These are phyloP conservation scores for Plasmodium vivax DNA, from an alignment of 169 alveolate genomes.

Conservation along the genomic window DNA sequence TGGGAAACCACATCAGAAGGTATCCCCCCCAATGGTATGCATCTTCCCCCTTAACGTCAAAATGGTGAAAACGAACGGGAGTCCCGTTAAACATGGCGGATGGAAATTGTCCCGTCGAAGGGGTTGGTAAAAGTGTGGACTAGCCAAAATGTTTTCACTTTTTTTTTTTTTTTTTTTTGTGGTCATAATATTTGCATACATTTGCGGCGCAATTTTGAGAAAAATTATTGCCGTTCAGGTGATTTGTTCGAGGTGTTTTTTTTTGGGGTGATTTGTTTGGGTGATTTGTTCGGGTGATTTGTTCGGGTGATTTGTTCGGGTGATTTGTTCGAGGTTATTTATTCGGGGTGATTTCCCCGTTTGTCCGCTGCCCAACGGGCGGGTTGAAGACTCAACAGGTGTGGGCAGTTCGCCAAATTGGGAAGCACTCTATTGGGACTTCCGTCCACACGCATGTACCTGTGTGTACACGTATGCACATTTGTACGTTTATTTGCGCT, in stretches of 20 bases:
- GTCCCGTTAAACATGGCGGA: neutral
- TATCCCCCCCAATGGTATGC: neutral
- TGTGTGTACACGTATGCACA: neutral
- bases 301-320: neutral
- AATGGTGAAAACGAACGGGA: neutral
- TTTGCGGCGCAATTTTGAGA: neutral
- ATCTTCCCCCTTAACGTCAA: neutral
- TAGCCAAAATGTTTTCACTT: neutral
- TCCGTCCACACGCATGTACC: neutral
- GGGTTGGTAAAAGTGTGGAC: neutral
- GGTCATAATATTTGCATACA: neutral
- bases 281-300: neutral
- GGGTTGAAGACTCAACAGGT: neutral
- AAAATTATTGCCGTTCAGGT: constrained; percentile 3
- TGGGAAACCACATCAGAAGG: neutral
- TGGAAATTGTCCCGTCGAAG: neutral
- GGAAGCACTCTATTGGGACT: neutral
- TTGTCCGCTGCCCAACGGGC: neutral
- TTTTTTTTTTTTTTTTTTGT: neutral
- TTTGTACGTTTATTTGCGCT: neutral
- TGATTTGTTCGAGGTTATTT: neutral
- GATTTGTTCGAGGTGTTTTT: neutral
- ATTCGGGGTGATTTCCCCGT: neutral
- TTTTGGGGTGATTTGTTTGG: neutral
- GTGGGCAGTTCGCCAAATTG: neutral